phyloP scores from a whole-genome alignment of 352 stramenopile genomes.

The Pseudoperonospora humuli region DNA sequence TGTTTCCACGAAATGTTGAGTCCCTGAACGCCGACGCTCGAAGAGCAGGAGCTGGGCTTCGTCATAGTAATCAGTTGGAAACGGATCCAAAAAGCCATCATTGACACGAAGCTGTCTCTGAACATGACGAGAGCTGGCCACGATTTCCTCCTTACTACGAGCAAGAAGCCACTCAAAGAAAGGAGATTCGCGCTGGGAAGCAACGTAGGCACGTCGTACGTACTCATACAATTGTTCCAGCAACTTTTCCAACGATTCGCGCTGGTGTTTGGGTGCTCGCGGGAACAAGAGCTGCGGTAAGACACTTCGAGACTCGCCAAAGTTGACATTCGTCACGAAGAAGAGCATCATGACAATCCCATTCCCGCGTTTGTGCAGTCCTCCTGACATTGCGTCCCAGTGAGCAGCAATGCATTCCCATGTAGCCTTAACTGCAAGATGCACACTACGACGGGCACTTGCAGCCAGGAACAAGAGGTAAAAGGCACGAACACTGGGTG shows the following conservation, averaged over 20 bases:
- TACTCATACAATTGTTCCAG: conserved; percentile 36
- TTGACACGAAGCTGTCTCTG: conserved; percentile 20
- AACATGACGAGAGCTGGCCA: conserved; percentile 28
- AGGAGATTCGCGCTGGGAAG: conserved; percentile 31
- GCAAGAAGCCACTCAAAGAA: conserved; percentile 54
- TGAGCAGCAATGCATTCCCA: conserved; percentile 64
- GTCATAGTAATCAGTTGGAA: conserved; percentile 31
- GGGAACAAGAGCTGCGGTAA: conserved; percentile 41
- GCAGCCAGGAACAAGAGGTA: conserved; percentile 57
- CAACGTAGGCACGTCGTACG: conserved; percentile 25
- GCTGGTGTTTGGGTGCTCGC: conserved; percentile 33
- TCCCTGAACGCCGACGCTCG: conserved; percentile 26
- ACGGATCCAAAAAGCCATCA: conserved; percentile 47
- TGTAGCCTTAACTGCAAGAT: conserved; percentile 47
- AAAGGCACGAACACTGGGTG: conserved; percentile 48
- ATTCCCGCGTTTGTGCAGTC: conserved; percentile 34
- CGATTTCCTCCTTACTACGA: conserved; percentile 41
- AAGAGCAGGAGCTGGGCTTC: conserved; percentile 36
- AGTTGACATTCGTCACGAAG: conserved; percentile 56
- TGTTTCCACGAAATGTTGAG: conserved; percentile 32
- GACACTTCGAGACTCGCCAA: conserved; percentile 34
- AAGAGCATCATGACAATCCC: conserved; percentile 54
- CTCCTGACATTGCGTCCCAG: conserved; percentile 44
- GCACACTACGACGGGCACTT: conserved; percentile 40
- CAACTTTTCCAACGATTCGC: conserved; percentile 29